Base-by-base conservation (phyloP, 2,329 filamentous ascomycete species). In the Trichoderma sp. region DNA sequence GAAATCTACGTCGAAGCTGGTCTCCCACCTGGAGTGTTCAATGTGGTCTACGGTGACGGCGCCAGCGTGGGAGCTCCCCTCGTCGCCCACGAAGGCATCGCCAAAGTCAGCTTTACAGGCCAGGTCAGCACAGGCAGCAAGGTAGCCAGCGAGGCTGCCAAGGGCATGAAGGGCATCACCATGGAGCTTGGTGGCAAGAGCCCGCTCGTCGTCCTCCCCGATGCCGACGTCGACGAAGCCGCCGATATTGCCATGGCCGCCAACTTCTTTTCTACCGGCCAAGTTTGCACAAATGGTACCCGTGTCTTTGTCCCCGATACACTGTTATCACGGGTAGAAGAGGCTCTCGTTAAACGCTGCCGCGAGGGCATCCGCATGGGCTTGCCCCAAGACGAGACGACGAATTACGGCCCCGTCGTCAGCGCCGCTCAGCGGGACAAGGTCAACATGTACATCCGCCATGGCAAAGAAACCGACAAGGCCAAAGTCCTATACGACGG, bases 161-260 rank as follows among this genome's bases (percentile, higher is more conserved):
- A 90, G 38, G 91, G 90, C 79, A 95, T 97, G 93, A 97, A 97
- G 85, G 95, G 95, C 81, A 92, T 97, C 66, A 97, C 95, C 24
- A 95, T 97, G 93, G 95, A 98, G 85, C 89, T 97, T 0, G 95
- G 95, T 73, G 95, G 95, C 67, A 97, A 97, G 86, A 95, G 92
- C 76, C 94, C 95, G 0, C 87, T 95, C 59, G 87, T 98, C 68
- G 88, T 98, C 64, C 90, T 97, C 1, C 93, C 94, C 1, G 95
- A 97, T 80, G 93, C 93, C 18, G 91, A 94, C 69, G 84, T 96
- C 24, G 92, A 94, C 63, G 90, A 91, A 80, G 95, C 95, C n/a
- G 95, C 94, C 41, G 93, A 97, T 80, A 93, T 94, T 35, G 95
- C 94, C 77, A 95, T 97, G 93, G 94, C 97, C 88, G 95, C 95